Percentiles rank a stretch among this genome's conserved stretches.
Evolutionary conservation across 768 basidiomycete genomes (phyloP).

Genomic region (Paxillus involutus): DNA sequence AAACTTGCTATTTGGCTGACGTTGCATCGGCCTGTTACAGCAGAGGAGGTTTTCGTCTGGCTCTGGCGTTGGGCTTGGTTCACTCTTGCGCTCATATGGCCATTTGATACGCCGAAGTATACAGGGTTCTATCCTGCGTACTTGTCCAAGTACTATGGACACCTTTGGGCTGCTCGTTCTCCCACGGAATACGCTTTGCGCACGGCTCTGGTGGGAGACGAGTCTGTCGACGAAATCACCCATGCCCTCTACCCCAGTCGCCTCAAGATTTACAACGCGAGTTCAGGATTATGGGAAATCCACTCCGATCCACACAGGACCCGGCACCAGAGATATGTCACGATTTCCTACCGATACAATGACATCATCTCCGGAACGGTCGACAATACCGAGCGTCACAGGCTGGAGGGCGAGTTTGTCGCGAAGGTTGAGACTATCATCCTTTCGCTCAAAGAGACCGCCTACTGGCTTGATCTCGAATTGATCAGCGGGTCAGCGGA

Average conservation of each 20-base stretch:
- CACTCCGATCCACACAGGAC: slow-evolving; percentile 1
- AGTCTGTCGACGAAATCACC: slow-evolving; percentile 8
- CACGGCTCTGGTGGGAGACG: background rate
- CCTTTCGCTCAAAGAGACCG: slow-evolving; percentile 6
- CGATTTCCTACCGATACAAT: slow-evolving; percentile 16
- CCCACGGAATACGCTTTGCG: slow-evolving; percentile 22
- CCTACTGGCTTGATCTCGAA: slow-evolving; percentile 24
- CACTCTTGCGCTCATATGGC: slow-evolving; percentile 14
- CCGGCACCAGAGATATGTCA: slow-evolving; percentile 13
- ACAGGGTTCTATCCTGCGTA: slow-evolving; percentile 17
- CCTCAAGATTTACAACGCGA: slow-evolving; percentile 14
- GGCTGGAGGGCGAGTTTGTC: background rate
- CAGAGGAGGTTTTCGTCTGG: slow-evolving; percentile 7
- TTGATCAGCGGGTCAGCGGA: background rate
- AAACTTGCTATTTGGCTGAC: slow-evolving; percentile 21
- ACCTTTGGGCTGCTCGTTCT: slow-evolving; percentile 24
- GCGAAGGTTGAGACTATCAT: background rate
- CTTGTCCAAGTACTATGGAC: slow-evolving; percentile 17
- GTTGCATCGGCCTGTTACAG: background rate
- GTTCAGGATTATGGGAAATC: background rate
- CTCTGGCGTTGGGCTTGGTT: slow-evolving; percentile 16
- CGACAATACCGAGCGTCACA: background rate
- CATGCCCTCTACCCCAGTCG: slow-evolving; percentile 13
- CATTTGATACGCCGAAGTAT: slow-evolving; percentile 1
- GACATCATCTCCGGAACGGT: slow-evolving; percentile 6